A percentile compares a stretch with the other conserved stretches of the same genome.
Conservation (phyloP, 192 early-diverging fungal genomes). For the Chytriomyces confervae region DNA sequence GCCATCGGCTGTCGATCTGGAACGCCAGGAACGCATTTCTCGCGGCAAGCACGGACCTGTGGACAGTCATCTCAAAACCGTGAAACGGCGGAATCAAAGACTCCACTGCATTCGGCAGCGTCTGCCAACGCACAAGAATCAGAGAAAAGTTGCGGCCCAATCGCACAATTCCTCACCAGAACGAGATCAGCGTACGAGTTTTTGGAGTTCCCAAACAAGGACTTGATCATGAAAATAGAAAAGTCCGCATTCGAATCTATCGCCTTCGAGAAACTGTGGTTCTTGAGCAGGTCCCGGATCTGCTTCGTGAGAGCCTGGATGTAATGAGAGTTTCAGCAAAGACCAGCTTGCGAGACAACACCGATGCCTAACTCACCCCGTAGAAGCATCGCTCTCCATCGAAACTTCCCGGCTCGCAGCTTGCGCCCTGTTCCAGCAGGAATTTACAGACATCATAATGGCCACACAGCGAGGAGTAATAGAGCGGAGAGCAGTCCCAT, state of each 20-base stretch:
- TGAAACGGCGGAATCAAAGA: not conserved
- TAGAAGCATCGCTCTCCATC: constrained; percentile 53
- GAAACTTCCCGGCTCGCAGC: constrained; percentile 60
- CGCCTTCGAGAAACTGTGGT: constrained; percentile 56
- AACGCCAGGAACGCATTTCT: constrained; percentile 45
- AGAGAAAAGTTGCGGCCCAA: too few relatives aligned
- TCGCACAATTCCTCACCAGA: not conserved
- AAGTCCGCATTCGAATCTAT: constrained; percentile 46
- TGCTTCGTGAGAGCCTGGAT: constrained; percentile 49
- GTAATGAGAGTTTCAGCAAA: not conserved
- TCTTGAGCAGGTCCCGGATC: constrained; percentile 48
- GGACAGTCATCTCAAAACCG: constrained; percentile 39
- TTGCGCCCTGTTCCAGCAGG: constrained; percentile 54
- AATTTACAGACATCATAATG: constrained; percentile 49
- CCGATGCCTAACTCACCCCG: constrained; percentile 48
- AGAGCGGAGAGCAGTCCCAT: constrained; percentile 58
- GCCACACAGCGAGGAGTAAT: constrained; percentile 54
- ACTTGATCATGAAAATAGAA: constrained; percentile 38
- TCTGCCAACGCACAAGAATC: not conserved
- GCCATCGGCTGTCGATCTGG: constrained; percentile 41
- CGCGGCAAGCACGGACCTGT: constrained; percentile 50
- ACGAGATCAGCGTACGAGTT: constrained; percentile 11
- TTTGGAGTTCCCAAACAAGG: not conserved
- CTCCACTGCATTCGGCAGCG: constrained; percentile 7
- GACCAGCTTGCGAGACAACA: not conserved